Evolutionary conservation across 1,284 basidiomycete species (phyloP).

Genomic region (Ceratobasidium sp.): DNA sequence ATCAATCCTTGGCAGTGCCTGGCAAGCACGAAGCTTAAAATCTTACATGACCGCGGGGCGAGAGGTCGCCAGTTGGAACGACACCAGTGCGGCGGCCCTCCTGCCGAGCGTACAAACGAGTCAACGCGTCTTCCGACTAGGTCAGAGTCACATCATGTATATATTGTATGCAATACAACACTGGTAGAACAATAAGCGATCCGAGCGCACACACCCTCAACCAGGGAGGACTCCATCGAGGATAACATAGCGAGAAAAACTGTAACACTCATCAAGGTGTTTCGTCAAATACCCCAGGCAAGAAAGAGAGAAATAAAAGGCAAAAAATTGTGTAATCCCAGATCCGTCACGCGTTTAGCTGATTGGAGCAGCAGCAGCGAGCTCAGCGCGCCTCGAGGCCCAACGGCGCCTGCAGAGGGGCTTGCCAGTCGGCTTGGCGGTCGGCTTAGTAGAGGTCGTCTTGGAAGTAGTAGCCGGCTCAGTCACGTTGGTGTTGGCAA

Average conservation of each 20-base stretch:
- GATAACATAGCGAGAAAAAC: slow-evolving; percentile 1
- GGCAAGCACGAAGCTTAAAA: too few species aligned
- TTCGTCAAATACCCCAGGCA: background rate
- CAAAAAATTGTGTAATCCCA: too few species aligned
- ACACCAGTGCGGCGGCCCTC: too few species aligned
- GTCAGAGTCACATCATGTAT: slow-evolving; percentile 13
- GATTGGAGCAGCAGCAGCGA: background rate
- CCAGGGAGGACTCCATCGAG: slow-evolving; percentile 17
- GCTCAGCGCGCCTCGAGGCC: background rate
- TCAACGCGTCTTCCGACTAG: background rate
- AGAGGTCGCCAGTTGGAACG: too few species aligned
- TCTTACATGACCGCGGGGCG: too few species aligned
- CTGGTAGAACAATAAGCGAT: background rate
- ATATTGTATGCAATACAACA: slow-evolving; percentile 19
- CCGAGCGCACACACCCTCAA: slow-evolving; percentile 13
- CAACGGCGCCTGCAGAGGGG: background rate
- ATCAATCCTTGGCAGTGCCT: too few species aligned
- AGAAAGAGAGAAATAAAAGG: background rate
- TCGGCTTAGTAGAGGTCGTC: slow-evolving; percentile 1
- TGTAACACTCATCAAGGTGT: slow-evolving; percentile 15
- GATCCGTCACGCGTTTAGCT: background rate
- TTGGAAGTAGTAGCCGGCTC: background rate
- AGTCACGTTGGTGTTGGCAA: background rate
- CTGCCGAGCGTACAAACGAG: too few species aligned
- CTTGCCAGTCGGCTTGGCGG: slow-evolving; percentile 20